A percentile compares a stretch with the other conserved stretches of the same genome.
Conservation (phyloP, 108 stramenopile species). For the Nannochloropsis salina region DNA sequence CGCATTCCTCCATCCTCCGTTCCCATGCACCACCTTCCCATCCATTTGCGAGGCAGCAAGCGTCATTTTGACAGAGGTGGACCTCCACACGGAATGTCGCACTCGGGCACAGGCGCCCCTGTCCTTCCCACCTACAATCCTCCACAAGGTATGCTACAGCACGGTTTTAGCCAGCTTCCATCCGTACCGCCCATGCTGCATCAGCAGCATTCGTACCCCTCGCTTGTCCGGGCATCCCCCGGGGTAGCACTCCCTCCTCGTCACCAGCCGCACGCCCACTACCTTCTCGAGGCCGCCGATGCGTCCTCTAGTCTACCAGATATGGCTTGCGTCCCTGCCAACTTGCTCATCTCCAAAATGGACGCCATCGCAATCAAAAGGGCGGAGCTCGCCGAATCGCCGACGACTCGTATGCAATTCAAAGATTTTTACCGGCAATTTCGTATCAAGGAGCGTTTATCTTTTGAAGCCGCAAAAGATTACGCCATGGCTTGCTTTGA, state of each 20-base stretch:
- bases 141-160: not conserved
- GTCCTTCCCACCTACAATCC: not conserved
- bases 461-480: constrained; percentile 37
- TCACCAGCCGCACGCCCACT: not conserved
- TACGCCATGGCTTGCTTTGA: constrained; percentile 40
- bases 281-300: not conserved
- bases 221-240: not conserved
- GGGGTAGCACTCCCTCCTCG: not conserved
- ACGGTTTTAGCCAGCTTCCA: not conserved
- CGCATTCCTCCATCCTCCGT: not conserved
- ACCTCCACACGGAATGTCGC: not conserved
- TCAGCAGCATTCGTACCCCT: constrained; percentile 2
- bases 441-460: constrained; percentile 33
- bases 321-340: constrained; percentile 25
- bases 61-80: not conserved
- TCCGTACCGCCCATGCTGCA: not conserved
- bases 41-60: constrained; percentile 13
- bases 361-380: constrained; percentile 36
- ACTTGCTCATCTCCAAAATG: not conserved
- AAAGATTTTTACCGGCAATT: constrained; percentile 45
- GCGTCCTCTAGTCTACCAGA: not conserved
- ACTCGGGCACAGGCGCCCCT: not conserved
- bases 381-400: constrained; percentile 44
- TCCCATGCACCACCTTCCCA: constrained; percentile 1
- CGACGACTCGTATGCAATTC: constrained; percentile 36